Base-by-base conservation (phyloP, 495 filamentous ascomycete genomes). In the Pseudotulostoma volvatum region DNA sequence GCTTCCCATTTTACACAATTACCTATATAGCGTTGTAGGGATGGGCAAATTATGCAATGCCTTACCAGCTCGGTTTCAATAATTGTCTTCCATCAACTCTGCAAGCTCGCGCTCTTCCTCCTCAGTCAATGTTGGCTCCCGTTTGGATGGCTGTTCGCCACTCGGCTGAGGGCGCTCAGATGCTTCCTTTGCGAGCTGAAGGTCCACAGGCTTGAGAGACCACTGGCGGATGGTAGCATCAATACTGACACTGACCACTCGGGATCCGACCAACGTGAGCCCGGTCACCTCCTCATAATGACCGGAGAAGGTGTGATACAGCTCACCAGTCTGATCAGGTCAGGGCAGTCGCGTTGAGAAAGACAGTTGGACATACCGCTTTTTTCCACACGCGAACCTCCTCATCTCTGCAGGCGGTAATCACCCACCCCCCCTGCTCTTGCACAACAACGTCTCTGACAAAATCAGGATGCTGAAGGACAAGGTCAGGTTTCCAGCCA, bases 241-340 rank as follows among this genome's bases (percentile, higher is more conserved):
- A 45, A 94, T 93, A 16, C 77, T 72, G 21, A 84, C 83, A 51
- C 84, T 93, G 25, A 79, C 76, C 18, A 90, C 61, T 31, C 61
- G 71, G 19, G 54, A 62, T 11, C 65, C 70, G 7, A 85, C 48
- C 28, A 92, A 49, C 1, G 77, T 63, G 28, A 95, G 55, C 28
- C 79, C 83, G 3, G 81, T 93, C 18, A 97, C 79, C 51, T 95
- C 90, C 46, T 96, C 84, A 53, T 73, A 95, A 55, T 97, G 90
- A 1, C 90, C 90, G 13, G 73, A 68, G 39, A 88, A 84, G 2
- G 71, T 70, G 50, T 82, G 79, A 46, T 80, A 67, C 33, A 94
- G 66, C 44, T 79, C 69, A 11, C 85, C 90, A 35, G 70, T 82
- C 47, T 68, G 41, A 3, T 32, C 16, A 25, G 19, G 31, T 49